Percentiles rank a stretch among this genome's conserved stretches.
phyloP scores from a whole-genome alignment of 495 filamentous ascomycete genomes.

The Trichoderma erinaceum region DNA sequence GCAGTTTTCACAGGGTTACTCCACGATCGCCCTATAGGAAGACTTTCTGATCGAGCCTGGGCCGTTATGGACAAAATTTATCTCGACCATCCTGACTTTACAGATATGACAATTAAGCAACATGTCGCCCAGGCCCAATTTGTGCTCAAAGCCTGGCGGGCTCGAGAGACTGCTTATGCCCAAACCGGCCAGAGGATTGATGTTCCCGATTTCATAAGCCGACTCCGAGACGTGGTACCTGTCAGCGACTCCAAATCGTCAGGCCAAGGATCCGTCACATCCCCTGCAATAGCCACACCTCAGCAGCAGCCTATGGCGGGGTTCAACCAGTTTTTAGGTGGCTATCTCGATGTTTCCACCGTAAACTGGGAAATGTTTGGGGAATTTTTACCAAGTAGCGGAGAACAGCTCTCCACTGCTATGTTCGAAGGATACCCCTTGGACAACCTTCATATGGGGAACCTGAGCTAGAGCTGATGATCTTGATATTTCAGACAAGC shows the following conservation, averaged over 20 bases:
- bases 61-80: slow-evolving; percentile 35
- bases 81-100: slow-evolving; percentile 39
- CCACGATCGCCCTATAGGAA: slow-evolving; percentile 41
- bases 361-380: slow-evolving; percentile 44
- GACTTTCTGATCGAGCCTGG: slow-evolving; percentile 50
- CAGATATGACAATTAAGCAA: slow-evolving; percentile 36
- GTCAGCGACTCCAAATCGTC: slow-evolving; percentile 9
- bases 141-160: slow-evolving; percentile 42
- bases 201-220: slow-evolving; percentile 32
- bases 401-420: slow-evolving; percentile 38
- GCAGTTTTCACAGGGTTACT: slow-evolving; percentile 49
- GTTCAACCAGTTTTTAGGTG: slow-evolving; percentile 31
- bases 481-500: neutral
- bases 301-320: slow-evolving; percentile 14
- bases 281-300: slow-evolving; percentile 4
- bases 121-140: slow-evolving; percentile 37
- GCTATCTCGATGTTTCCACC: slow-evolving; percentile 28
- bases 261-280: slow-evolving; percentile 2
- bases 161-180: slow-evolving; percentile 31
- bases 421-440: slow-evolving; percentile 53
- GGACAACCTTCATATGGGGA: slow-evolving; percentile 34
- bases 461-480: slow-evolving; percentile 20
- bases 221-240: slow-evolving; percentile 28
- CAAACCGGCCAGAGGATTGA: slow-evolving; percentile 22
- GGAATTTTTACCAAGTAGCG: slow-evolving; percentile 35